Evolutionary conservation across 2,329 filamentous ascomycete genomes (phyloP).

Genomic region (Fusarium anguioides): DNA sequence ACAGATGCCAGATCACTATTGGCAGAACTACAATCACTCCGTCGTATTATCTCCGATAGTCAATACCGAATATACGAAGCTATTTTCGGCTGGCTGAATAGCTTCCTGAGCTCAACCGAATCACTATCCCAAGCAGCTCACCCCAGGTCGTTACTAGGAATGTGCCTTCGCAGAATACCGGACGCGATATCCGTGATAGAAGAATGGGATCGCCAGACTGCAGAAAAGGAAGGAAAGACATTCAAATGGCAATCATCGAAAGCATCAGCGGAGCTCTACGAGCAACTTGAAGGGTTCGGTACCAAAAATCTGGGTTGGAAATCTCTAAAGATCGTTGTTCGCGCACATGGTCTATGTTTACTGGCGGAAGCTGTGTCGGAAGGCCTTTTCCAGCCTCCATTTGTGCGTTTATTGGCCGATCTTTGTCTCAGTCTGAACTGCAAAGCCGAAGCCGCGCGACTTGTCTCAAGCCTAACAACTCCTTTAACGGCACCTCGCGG

Average conservation of each 20-base stretch:
- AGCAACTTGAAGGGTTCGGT: constrained; percentile 51
- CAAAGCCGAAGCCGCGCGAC: constrained; percentile 44
- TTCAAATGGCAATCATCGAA: constrained; percentile 45
- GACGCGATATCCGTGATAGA: constrained; percentile 49
- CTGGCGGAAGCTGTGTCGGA: constrained; percentile 47
- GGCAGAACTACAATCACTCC: constrained; percentile 41
- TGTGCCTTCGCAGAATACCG: constrained; percentile 51
- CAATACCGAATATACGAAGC: constrained; percentile 49
- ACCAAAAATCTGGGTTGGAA: constrained; percentile 47
- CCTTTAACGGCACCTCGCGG: constrained; percentile 31
- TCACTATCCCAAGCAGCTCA: constrained; percentile 32
- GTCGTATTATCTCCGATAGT: constrained; percentile 35
- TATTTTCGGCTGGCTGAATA: constrained; percentile 48
- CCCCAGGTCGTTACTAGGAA: constrained; percentile 50
- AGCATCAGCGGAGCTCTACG: constrained; percentile 49
- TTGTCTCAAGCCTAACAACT: constrained; percentile 36
- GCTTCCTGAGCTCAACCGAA: constrained; percentile 47
- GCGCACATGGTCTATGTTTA: constrained; percentile 48
- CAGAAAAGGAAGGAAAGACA: constrained; percentile 37
- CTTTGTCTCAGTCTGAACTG: constrained; percentile 46
- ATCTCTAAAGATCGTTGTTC: constrained; percentile 49
- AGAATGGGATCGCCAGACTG: constrained; percentile 46
- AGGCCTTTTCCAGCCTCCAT: constrained; percentile 47
- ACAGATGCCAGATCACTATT: constrained; percentile 25
- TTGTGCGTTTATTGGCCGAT: constrained; percentile 45